Percentiles rank a stretch among this genome's conserved stretches.
These are phyloP conservation scores for Bremia lactucae DNA, from an alignment of 352 stramenopile species.

Conservation along the genomic window DNA sequence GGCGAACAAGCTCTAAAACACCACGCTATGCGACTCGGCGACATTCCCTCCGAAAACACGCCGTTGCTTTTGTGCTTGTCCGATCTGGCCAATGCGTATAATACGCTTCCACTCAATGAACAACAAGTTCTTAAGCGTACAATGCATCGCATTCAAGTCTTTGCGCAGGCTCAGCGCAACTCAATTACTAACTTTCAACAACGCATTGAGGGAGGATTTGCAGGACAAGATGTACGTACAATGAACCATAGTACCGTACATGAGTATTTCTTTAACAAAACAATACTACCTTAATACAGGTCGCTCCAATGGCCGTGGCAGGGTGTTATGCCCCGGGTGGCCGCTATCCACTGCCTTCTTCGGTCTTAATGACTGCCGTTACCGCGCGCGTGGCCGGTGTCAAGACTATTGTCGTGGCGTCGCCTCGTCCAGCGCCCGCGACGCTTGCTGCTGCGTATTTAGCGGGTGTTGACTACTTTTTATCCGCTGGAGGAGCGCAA, in stretches of 20 bases:
- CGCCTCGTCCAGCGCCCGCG: conserved; percentile 84
- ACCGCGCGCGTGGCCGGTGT: conserved; percentile 92
- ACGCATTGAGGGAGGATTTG: conserved; percentile 90
- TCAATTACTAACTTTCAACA: conserved; percentile 90
- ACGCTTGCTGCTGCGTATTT: conserved; percentile 93
- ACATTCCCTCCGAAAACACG: conserved; percentile 32
- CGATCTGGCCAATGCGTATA: conserved; percentile 80
- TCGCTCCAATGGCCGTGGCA: conserved; percentile 61
- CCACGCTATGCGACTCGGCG: conserved; percentile 58
- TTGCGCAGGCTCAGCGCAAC: conserved; percentile 89
- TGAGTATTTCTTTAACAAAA: too few relatives aligned
- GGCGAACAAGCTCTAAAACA: conserved; percentile 34
- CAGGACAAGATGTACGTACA: conserved; percentile 81
- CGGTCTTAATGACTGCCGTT: conserved; percentile 96
- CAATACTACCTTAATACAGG: neutral
- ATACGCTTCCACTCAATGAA: conserved; percentile 56
- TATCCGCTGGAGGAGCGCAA: conserved; percentile 68
- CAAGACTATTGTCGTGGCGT: conserved; percentile 91
- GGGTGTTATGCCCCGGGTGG: conserved; percentile 97
- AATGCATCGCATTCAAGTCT: conserved; percentile 82
- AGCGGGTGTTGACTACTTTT: conserved; percentile 84
- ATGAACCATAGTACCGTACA: neutral
- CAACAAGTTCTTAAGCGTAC: conserved; percentile 83
- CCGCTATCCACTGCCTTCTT: conserved; percentile 94
- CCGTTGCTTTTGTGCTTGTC: conserved; percentile 42